phyloP scores from a whole-genome alignment of 345 rosid genomes.

The Bruguiera sexangula region DNA sequence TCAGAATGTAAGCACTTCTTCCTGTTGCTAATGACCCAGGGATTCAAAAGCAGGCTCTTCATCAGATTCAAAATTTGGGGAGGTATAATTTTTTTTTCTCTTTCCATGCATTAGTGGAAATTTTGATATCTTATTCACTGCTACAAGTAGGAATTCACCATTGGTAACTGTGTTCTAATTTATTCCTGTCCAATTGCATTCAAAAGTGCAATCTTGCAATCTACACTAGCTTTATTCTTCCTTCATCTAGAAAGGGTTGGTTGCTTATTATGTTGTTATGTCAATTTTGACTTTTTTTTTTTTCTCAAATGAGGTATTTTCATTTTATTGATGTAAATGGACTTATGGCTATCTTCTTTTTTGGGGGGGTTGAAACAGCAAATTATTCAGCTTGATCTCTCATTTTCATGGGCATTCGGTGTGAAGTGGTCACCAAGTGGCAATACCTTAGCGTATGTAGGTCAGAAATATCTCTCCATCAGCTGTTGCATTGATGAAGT shows the following conservation, averaged over 20 bases:
- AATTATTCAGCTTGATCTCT: constrained; percentile 98
- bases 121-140: background rate
- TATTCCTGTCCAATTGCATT: background rate
- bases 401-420: constrained; percentile 98
- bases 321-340: background rate
- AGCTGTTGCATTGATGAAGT: constrained; percentile 6
- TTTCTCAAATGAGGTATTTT: background rate
- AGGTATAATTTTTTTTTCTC: constrained; percentile 52
- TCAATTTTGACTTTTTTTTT: background rate
- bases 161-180: background rate
- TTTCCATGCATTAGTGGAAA: background rate
- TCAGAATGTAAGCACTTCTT: constrained; percentile 14
- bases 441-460: constrained; percentile 92
- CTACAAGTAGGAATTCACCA: background rate
- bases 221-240: background rate
- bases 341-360: too few species aligned
- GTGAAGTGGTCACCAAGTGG: constrained; percentile 99
- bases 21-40: constrained; percentile 38
- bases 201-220: background rate
- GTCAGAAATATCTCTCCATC: constrained; percentile 50
- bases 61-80: constrained; percentile 86
- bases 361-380: constrained; percentile 46
- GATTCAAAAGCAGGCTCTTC: constrained; percentile 65
- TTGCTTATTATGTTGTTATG: background rate
- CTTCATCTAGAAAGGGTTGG: background rate